Evolutionary conservation across 768 basidiomycete species (phyloP).

Genomic region (Lactarius sanguifluus): DNA sequence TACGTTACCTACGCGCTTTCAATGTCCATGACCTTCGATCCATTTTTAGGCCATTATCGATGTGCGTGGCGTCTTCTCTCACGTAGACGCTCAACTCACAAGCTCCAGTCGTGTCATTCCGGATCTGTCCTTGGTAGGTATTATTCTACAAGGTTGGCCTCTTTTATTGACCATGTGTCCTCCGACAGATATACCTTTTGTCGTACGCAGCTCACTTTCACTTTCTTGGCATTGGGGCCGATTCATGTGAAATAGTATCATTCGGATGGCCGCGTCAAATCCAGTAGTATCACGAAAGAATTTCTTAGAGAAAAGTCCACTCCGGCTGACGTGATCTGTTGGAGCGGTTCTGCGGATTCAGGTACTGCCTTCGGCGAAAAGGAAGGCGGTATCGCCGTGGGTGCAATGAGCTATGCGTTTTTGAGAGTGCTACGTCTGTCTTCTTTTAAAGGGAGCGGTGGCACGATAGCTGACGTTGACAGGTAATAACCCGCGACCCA

Average conservation of each 20-base stretch:
- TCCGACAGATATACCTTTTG: constrained; percentile 22
- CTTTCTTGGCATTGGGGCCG: background rate
- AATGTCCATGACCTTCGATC: constrained; percentile 1
- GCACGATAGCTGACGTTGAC: background rate
- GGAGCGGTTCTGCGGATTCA: constrained; percentile 29
- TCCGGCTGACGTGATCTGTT: constrained; percentile 30
- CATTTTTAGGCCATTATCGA: constrained; percentile 26
- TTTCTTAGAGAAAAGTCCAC: constrained; percentile 16
- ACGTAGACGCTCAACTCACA: background rate
- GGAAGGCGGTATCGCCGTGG: constrained; percentile 24
- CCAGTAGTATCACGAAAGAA: constrained; percentile 10
- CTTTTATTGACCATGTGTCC: background rate
- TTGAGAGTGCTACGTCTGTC: constrained; percentile 23
- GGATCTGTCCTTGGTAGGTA: constrained; percentile 42
- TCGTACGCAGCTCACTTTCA: constrained; percentile 7
- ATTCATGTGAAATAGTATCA: constrained; percentile 23
- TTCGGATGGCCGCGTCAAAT: constrained; percentile 25
- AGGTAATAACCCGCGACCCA: constrained; percentile 23
- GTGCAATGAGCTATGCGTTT: constrained; percentile 31
- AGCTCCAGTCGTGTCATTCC: constrained; percentile 41
- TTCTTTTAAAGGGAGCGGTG: background rate
- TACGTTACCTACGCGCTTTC: background rate
- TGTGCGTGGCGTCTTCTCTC: constrained; percentile 14
- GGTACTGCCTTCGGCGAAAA: constrained; percentile 20
- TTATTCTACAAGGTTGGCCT: background rate